Conservation (phyloP, 2,329 filamentous ascomycete species). For the Neocatenulostroma microsporum region DNA sequence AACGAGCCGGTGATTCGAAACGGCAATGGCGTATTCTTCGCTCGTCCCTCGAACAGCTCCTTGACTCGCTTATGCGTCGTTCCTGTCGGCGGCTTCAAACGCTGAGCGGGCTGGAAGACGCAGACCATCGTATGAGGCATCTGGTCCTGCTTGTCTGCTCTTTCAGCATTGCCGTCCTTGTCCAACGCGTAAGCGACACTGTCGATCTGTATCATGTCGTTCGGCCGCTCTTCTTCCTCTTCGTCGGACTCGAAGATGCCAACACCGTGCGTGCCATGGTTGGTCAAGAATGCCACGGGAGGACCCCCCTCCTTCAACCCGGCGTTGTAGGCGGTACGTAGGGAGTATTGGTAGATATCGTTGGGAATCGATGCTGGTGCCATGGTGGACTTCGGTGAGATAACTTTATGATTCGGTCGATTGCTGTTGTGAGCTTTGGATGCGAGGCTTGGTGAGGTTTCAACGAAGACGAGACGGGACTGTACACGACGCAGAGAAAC, state of each 20-base stretch:
- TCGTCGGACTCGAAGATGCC: conserved; percentile 30
- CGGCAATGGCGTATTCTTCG: conserved; percentile 34
- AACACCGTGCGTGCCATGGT: conserved; percentile 37
- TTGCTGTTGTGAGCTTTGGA: no score
- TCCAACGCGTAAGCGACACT: conserved; percentile 28
- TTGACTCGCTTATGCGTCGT: conserved; percentile 20
- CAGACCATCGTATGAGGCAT: conserved; percentile 38
- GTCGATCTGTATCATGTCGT: conserved; percentile 32
- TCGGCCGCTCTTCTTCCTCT: conserved; percentile 8
- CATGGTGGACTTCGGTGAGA: no score
- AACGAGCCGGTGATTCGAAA: conserved; percentile 34
- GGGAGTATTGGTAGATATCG: conserved; percentile 40
- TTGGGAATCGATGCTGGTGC: conserved; percentile 32
- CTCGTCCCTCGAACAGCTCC: conserved; percentile 20
- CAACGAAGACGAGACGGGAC: no score
- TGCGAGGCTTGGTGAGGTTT: no score
- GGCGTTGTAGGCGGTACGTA: conserved; percentile 30
- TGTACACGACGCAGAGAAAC: no score
- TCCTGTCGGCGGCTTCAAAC: conserved; percentile 20
- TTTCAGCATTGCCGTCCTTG: conserved; percentile 24
- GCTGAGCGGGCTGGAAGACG: conserved; percentile 31
- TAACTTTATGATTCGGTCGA: no score
- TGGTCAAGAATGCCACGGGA: conserved; percentile 30
- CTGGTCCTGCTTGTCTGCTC: conserved; percentile 27
- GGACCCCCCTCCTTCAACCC: conserved; percentile 31